A percentile compares a stretch with the other conserved stretches of the same genome.
phyloP scores from a whole-genome alignment of 2,329 filamentous ascomycete species.

The Incumbomyces delicatus region DNA sequence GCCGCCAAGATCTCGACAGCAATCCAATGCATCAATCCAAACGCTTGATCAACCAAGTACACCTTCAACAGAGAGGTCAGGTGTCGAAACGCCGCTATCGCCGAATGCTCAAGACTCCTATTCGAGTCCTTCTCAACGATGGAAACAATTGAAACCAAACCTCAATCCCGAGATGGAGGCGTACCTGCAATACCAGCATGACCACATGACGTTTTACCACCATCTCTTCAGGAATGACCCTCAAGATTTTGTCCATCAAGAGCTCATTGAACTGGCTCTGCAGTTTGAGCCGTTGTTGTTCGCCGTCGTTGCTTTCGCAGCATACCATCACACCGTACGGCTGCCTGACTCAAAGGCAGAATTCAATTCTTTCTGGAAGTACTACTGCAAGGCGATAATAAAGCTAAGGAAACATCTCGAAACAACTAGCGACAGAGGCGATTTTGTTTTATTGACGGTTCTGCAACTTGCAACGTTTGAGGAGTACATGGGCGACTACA shows the following conservation, averaged over 20 bases:
- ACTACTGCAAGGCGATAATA: conserved; percentile 81
- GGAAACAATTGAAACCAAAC: conserved; percentile 23
- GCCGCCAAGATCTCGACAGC: conserved; percentile 23
- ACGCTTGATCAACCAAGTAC: conserved; percentile 30
- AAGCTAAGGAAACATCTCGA: conserved; percentile 63
- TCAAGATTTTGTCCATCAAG: conserved; percentile 62
- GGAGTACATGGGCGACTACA: conserved; percentile 92
- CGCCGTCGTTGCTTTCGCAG: conserved; percentile 76
- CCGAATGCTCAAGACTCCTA: background rate
- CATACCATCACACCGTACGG: conserved; percentile 70
- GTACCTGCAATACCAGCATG: conserved; percentile 68
- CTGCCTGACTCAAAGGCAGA: conserved; percentile 52
- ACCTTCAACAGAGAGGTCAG: conserved; percentile 42
- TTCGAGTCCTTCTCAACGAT: conserved; percentile 6
- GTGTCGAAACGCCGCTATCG: conserved; percentile 24
- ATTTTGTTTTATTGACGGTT: conserved; percentile 74
- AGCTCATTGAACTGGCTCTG: conserved; percentile 62
- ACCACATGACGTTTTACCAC: conserved; percentile 70
- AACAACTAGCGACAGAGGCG: conserved; percentile 58
- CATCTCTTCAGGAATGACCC: conserved; percentile 67
- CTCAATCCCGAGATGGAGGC: conserved; percentile 62
- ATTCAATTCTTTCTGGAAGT: conserved; percentile 72
- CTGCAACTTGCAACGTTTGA: conserved; percentile 89
- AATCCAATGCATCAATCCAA: conserved; percentile 19
- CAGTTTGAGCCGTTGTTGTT: conserved; percentile 74